phyloP scores from a whole-genome alignment of 257 asterid species.

The Gynochthodes officinalis region DNA sequence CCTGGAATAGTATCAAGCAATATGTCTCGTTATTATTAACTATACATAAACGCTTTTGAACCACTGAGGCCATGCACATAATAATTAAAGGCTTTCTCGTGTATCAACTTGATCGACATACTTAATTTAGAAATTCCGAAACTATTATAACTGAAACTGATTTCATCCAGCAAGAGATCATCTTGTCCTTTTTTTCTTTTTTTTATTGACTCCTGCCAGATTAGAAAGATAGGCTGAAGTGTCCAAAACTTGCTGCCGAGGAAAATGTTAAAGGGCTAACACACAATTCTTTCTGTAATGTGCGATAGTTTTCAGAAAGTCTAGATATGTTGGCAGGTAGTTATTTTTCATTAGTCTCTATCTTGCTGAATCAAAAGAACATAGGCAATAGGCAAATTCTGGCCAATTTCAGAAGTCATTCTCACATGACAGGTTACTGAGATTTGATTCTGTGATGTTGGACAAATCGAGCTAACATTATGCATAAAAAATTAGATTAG shows the following conservation, averaged over 20 bases:
- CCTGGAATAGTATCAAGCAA: constrained; percentile 34
- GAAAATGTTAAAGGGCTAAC: background rate
- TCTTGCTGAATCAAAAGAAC: constrained; percentile 8
- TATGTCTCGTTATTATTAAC: background rate
- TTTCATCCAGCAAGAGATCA: background rate
- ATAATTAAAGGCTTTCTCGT: background rate
- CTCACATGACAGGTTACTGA: constrained; percentile 4
- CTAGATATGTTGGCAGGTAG: background rate
- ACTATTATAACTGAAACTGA: background rate
- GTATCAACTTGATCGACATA: background rate
- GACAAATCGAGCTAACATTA: constrained; percentile 12
- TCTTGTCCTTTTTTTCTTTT: background rate
- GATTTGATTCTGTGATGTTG: constrained; percentile 26
- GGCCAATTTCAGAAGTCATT: constrained; percentile 22
- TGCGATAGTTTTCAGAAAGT: background rate
- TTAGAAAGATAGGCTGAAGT: background rate
- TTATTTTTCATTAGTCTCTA: no score
- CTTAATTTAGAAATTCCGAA: background rate
- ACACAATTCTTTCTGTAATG: background rate
- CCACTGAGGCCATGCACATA: background rate
- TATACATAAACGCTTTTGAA: background rate
- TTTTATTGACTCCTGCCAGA: no score
- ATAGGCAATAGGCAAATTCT: constrained; percentile 18
- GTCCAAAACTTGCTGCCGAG: background rate
- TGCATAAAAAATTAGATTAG: constrained; percentile 24